Evolutionary conservation across 2,329 filamentous ascomycete species (phyloP).

Genomic region (Aureobasidium sp.): DNA sequence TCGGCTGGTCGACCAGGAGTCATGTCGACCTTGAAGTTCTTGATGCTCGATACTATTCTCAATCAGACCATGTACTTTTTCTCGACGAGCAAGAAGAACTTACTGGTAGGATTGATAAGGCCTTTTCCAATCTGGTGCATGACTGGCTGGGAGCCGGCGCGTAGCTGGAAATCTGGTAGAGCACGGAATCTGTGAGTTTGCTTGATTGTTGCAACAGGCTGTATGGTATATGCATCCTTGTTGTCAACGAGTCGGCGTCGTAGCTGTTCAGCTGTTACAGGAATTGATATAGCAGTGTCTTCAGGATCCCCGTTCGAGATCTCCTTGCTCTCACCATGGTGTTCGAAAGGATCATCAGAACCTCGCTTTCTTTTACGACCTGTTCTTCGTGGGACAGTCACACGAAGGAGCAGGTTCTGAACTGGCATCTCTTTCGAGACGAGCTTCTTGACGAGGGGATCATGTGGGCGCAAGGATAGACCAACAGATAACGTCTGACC

Average conservation of each 20-base stretch:
- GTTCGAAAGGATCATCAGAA: constrained; percentile 50
- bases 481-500: constrained; percentile 32
- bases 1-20: constrained; percentile 52
- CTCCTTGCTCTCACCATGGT: neutral
- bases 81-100: constrained; percentile 20
- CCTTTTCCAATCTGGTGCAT: constrained; percentile 64
- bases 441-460: constrained; percentile 70
- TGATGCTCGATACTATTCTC: constrained; percentile 48
- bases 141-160: constrained; percentile 44
- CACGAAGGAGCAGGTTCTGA: constrained; percentile 78
- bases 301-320: neutral
- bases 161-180: constrained; percentile 71
- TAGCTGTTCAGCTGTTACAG: constrained; percentile 20
- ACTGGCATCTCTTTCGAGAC: constrained; percentile 68
- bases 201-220: constrained; percentile 52
- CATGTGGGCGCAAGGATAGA: constrained; percentile 71
- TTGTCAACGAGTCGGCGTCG: constrained; percentile 28
- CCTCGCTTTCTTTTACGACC: constrained; percentile 80
- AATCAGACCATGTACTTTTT: constrained; percentile 9
- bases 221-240: constrained; percentile 22
- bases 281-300: neutral
- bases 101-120: constrained; percentile 47
- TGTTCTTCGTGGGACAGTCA: constrained; percentile 80
- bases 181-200: constrained; percentile 81
- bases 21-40: constrained; percentile 60